These are phyloP conservation scores for Ophiostoma perfectum DNA, from an alignment of 2,329 filamentous ascomycete genomes.

Conservation along the genomic window DNA sequence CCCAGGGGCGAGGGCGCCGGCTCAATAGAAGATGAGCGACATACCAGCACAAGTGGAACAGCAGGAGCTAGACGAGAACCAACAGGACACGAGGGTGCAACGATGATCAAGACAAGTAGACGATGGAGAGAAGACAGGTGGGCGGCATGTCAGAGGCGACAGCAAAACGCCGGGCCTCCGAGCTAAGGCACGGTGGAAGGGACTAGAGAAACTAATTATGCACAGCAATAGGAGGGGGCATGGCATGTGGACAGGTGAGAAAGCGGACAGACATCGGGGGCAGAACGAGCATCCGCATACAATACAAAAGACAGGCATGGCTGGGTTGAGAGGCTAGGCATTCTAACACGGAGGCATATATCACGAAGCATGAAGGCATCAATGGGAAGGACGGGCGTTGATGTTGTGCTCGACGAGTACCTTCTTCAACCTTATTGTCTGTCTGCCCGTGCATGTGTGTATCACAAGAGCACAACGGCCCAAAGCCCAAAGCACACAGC, in stretches of 20 bases:
- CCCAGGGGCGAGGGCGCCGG: too few relatives aligned
- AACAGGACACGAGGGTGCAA: too few relatives aligned
- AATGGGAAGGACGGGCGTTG: neutral
- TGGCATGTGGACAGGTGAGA: neutral
- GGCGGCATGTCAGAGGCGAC: neutral
- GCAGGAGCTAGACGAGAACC: too few relatives aligned
- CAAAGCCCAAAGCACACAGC: neutral
- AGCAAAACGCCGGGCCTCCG: constrained; percentile 10
- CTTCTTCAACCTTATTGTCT: neutral
- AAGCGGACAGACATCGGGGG: neutral
- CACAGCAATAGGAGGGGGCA: constrained; percentile 18
- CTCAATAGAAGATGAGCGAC: too few relatives aligned
- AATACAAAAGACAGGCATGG: neutral
- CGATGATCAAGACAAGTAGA: neutral
- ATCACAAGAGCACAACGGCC: neutral
- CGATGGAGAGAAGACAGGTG: neutral
- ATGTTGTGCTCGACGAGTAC: neutral
- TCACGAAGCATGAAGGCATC: neutral
- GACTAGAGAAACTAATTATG: constrained; percentile 22
- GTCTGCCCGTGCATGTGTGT: neutral
- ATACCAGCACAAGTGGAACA: too few relatives aligned
- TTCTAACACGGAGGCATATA: too few relatives aligned
- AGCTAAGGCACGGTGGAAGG: constrained; percentile 20
- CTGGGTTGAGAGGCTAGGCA: too few relatives aligned
- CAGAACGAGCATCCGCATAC: neutral